Evolutionary conservation across 768 basidiomycete genomes (phyloP), one percentile per base, ranked within the genome.

Genomic region (Lactifluus rugatus): DNA sequence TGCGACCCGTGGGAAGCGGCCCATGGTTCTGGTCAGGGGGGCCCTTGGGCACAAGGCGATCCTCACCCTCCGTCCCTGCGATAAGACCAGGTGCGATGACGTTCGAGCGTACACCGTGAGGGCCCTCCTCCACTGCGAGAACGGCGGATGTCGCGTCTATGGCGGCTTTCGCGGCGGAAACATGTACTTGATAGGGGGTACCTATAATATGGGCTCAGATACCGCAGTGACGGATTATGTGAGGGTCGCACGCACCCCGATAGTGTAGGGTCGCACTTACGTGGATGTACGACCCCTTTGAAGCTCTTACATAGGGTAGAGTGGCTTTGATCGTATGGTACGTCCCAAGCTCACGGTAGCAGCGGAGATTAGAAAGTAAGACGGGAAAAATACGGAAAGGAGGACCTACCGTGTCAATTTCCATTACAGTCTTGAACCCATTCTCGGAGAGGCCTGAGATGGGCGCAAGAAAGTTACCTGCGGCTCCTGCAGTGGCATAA

Each of bases 281-380:
- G 65, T 92, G 88, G 53, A 97, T 80, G 70, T 93, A 96, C 2
- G 90, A 75, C 36, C 94, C 95, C 60, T 80, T 79, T 4, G 85
- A 72, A 25, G 77, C 76, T 46, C 89, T 81, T 28, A 97, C 63
- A 64, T 91, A 77, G 2, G 78, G 75, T 19, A 96, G 72, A 2
- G 93, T 96, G 0, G 93, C 93, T 69, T 97, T 97, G 71, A 96
- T 79, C 4, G 94, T 97, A 72, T 96, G 87, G 74, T 82, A 97
- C 5, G 92, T 93, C 11, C 95, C 95, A 28, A 96, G 75, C 87
- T 92, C 67, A 32, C 37, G 54, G 32, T n/a, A 51, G 47, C 26
- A 19, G n/a, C 34, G 54, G 58, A 37, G 3, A 56, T 58, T 34
- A 48, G 50, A 7, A 36, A 19, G 32, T 23, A 25, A 34, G 19